Base-by-base conservation (phyloP, 2,329 filamentous ascomycete species). In the Escovopsis sp. region DNA sequence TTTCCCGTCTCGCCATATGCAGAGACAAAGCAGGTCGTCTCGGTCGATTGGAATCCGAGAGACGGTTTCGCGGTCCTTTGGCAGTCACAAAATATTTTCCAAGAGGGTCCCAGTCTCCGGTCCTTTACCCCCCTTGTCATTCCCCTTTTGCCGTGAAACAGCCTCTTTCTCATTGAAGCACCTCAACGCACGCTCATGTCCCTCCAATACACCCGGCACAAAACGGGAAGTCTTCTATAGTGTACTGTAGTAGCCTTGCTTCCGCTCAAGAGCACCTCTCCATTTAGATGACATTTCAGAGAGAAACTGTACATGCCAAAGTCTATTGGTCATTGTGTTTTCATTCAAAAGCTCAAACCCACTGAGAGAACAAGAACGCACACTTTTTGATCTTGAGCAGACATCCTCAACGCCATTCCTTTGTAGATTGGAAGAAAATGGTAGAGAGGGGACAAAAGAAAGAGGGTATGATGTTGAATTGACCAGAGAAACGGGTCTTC, bases 281-380 rank as follows among this genome's bases (percentile, higher is more conserved):
- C 33, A 11, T 21, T 35, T 23, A 19, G 35, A 31, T 35, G 25
- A 40, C 33, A 19, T 31, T 34, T 31, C 15, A 31, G 29, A 28
- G n/a, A 35, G 14, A 37, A 19, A 35, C 29, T 32, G 26, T 34
- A 35, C 38, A 34, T 37, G 32, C 38, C 38, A 35, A 34, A 36
- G 38, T 39, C 38, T 39, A 39, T 39, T 39, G 38, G 32, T 32
- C 37, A 31, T 37, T 39, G 14, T 35, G 38, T 34, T 32, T 29
- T 41, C 13, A 31, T 35, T 15, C 11, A n/a, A 16, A 10, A 29
- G 11, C 12, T 27, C 33, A 25, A 8, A 25, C 17, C 19, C 15
- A 7, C 32, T 14, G 8, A 4, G 26, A 12, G 14, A 26, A 26
- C 31, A 29, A 35, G 17, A 19, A 28, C 29, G 30, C n/a, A 21